These are phyloP conservation scores for Cladobotryum protrusum DNA, from an alignment of 2,329 filamentous ascomycete species.

Conservation along the genomic window DNA sequence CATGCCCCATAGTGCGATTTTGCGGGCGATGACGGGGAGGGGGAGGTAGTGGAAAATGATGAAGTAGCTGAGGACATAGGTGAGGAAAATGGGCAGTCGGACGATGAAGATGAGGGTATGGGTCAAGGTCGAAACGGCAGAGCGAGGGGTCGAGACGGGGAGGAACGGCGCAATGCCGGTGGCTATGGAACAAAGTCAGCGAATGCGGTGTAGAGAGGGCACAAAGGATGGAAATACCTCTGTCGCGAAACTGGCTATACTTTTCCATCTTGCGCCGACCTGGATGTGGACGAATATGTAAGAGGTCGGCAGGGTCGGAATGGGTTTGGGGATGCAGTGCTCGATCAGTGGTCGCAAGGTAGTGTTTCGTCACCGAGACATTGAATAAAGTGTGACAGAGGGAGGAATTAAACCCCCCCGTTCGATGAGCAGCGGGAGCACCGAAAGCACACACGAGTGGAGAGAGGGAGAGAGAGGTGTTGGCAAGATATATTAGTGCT, in stretches of 20 bases:
- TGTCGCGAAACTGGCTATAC: conserved; percentile 86
- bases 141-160: conserved; percentile 63
- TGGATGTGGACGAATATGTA: not conserved
- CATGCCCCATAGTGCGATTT: conserved; percentile 80
- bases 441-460: not conserved
- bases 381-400: conserved; percentile 3
- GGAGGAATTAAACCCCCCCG: conserved; percentile 6
- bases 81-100: conserved; percentile 71
- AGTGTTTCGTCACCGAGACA: conserved; percentile 10
- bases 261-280: conserved; percentile 69
- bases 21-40: conserved; percentile 56
- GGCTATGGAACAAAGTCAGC: conserved; percentile 44
- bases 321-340: not conserved
- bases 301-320: no score
- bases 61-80: conserved; percentile 66
- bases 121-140: conserved; percentile 56
- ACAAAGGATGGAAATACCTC: conserved; percentile 52
- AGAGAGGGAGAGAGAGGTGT: not conserved
- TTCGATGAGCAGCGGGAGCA: not conserved
- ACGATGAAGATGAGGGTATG: conserved; percentile 70
- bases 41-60: conserved; percentile 77
- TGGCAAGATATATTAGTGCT: not conserved
- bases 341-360: not conserved
- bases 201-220: not conserved
- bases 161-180: conserved; percentile 96